Conservation (phyloP, 1,284 basidiomycete genomes). For the Apiotrichum laibachii region DNA sequence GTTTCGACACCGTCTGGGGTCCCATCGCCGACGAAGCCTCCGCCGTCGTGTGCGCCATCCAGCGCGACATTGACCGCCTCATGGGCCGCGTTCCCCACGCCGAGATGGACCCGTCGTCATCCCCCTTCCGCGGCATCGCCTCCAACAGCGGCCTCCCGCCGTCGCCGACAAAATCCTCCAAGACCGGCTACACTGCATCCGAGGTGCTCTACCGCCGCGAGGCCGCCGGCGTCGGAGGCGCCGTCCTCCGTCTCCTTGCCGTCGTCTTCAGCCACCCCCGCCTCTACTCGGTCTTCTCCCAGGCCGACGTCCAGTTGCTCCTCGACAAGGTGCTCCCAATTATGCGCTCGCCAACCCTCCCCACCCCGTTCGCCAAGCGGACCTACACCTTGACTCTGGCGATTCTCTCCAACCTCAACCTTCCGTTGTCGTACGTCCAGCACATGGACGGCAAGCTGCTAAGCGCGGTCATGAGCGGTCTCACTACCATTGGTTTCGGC, state of each 20-base stretch:
- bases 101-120: slow-evolving; percentile 22
- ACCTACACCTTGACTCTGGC: slow-evolving; percentile 47
- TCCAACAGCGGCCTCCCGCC: not conserved
- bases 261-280: slow-evolving; percentile 31
- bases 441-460: slow-evolving; percentile 39
- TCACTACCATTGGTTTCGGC: slow-evolving; percentile 26
- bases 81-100: slow-evolving; percentile 39
- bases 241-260: slow-evolving; percentile 38
- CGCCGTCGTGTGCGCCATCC: slow-evolving; percentile 42
- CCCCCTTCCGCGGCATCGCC: slow-evolving; percentile 31
- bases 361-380: slow-evolving; percentile 49
- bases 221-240: slow-evolving; percentile 42
- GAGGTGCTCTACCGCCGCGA: slow-evolving; percentile 50
- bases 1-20: slow-evolving; percentile 1
- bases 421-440: slow-evolving; percentile 33
- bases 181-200: slow-evolving; percentile 47
- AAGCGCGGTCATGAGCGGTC: slow-evolving; percentile 34
- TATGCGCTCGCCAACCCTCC: slow-evolving; percentile 41
- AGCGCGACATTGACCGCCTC: slow-evolving; percentile 40
- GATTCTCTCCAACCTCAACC: slow-evolving; percentile 37
- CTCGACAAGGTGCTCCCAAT: slow-evolving; percentile 45
- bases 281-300: slow-evolving; percentile 37
- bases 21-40: slow-evolving; percentile 44
- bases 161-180: slow-evolving; percentile 13
- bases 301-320: slow-evolving; percentile 42